Evolutionary conservation across 768 basidiomycete genomes (phyloP).

Genomic region (Kwoniella newhampshirensis): DNA sequence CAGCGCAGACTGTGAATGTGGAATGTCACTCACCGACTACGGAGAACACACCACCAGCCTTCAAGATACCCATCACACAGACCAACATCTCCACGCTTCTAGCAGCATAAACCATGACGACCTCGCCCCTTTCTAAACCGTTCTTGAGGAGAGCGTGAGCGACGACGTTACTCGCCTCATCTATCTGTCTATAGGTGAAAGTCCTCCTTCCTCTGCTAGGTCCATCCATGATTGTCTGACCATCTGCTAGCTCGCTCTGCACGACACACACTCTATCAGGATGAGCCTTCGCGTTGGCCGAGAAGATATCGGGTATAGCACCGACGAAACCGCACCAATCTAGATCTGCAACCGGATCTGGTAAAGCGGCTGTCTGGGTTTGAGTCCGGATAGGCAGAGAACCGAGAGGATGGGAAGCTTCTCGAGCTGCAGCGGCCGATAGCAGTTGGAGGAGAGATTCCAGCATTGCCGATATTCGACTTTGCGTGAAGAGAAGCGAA

Average conservation of each 20-base stretch:
- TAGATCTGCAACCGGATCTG: constrained; percentile 80
- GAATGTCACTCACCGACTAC: constrained; percentile 75
- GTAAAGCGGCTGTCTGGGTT: constrained; percentile 67
- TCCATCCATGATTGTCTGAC: constrained; percentile 47
- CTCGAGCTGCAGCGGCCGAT: constrained; percentile 60
- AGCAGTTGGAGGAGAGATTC: constrained; percentile 82
- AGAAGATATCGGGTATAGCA: constrained; percentile 93
- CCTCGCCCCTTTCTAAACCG: constrained; percentile 87
- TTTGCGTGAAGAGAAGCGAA: constrained; percentile 81
- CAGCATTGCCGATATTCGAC: constrained; percentile 72
- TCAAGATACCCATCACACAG: constrained; percentile 93
- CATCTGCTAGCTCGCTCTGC: constrained; percentile 57
- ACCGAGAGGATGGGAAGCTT: constrained; percentile 67
- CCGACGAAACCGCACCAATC: constrained; percentile 98
- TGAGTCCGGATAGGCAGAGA: constrained; percentile 76
- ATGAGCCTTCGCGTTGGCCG: constrained; percentile 72
- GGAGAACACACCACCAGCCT: constrained; percentile 93
- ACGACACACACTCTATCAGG: constrained; percentile 87
- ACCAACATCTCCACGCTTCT: constrained; percentile 94
- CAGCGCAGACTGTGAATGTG: neutral
- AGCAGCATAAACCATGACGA: constrained; percentile 97
- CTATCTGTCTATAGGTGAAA: constrained; percentile 78
- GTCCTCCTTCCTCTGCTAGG: constrained; percentile 60
- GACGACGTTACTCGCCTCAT: constrained; percentile 80
- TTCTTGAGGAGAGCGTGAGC: constrained; percentile 83